A percentile compares a stretch with the other conserved stretches of the same genome.
These are phyloP conservation scores for Seminavis robusta DNA, from an alignment of 108 stramenopile species.

Conservation along the genomic window DNA sequence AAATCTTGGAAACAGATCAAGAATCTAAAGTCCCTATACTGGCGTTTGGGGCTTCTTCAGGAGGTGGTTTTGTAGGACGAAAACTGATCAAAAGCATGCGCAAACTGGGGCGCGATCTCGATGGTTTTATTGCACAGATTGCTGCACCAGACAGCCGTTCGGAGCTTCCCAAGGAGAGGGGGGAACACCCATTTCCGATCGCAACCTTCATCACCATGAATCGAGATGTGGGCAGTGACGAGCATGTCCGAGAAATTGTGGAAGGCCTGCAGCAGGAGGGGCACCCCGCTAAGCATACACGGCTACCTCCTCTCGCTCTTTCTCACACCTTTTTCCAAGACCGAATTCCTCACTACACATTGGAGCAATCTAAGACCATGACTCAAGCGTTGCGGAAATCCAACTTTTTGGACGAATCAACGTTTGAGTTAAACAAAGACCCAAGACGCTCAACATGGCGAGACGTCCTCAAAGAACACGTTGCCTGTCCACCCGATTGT, in stretches of 20 bases:
- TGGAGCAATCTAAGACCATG: conserved; percentile 10
- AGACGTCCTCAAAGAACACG: background rate
- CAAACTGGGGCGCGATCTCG: background rate
- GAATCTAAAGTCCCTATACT: conserved; percentile 4
- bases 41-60: conserved; percentile 39
- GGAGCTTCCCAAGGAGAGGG: background rate
- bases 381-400: conserved; percentile 4
- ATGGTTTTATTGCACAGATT: conserved; percentile 26
- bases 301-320: conserved; percentile 13
- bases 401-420: conserved; percentile 6
- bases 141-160: background rate
- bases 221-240: conserved; percentile 4
- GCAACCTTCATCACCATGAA: conserved; percentile 28
- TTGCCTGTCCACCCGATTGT: conserved; percentile 5
- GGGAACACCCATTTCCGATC: background rate
- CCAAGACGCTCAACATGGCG: conserved; percentile 24
- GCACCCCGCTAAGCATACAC: conserved; percentile 14
- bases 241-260: conserved; percentile 5
- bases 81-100: background rate
- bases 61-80: conserved; percentile 24
- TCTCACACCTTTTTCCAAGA: conserved; percentile 12
- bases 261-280: background rate
- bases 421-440: conserved; percentile 7
- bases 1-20: background rate
- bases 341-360: conserved; percentile 1